Evolutionary conservation across 1,284 basidiomycete genomes (phyloP).

Genomic region (Ceratorhiza oryzae-sativae): DNA sequence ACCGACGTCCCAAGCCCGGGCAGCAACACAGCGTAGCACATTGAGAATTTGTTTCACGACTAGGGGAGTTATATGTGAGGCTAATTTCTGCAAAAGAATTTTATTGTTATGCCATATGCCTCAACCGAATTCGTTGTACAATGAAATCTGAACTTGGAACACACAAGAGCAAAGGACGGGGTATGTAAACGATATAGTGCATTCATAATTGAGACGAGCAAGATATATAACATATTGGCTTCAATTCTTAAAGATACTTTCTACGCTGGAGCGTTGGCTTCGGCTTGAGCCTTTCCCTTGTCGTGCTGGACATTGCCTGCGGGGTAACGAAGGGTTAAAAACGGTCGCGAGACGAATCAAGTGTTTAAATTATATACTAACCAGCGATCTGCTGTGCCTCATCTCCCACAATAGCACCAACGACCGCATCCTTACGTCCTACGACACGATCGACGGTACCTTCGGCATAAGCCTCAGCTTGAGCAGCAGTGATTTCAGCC

Average conservation of each 20-base stretch:
- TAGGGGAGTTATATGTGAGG: too few relatives aligned
- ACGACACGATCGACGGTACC: constrained; percentile 53
- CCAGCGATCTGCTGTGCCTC: constrained; percentile 52
- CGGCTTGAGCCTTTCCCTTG: constrained; percentile 49
- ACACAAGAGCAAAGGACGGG: too few relatives aligned
- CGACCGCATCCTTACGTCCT: constrained; percentile 54
- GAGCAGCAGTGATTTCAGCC: constrained; percentile 48
- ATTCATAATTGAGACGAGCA: background rate
- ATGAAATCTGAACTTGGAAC: too few relatives aligned
- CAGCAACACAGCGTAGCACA: background rate
- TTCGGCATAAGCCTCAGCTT: constrained; percentile 48
- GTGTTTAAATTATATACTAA: constrained; percentile 41
- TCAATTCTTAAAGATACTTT: too few relatives aligned
- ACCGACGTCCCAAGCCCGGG: constrained; percentile 17
- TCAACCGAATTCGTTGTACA: too few relatives aligned
- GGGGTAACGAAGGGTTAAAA: background rate
- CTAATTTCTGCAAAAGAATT: too few relatives aligned
- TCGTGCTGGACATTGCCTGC: constrained; percentile 48
- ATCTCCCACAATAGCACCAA: constrained; percentile 55
- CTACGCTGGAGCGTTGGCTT: constrained; percentile 41
- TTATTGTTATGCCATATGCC: too few relatives aligned
- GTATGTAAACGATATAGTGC: too few relatives aligned
- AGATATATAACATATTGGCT: background rate
- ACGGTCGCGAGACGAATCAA: background rate
- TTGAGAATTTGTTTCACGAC: background rate